These are phyloP conservation scores for Colletotrichum sp. DNA, from an alignment of 2,329 filamentous ascomycete genomes.

Conservation along the genomic window DNA sequence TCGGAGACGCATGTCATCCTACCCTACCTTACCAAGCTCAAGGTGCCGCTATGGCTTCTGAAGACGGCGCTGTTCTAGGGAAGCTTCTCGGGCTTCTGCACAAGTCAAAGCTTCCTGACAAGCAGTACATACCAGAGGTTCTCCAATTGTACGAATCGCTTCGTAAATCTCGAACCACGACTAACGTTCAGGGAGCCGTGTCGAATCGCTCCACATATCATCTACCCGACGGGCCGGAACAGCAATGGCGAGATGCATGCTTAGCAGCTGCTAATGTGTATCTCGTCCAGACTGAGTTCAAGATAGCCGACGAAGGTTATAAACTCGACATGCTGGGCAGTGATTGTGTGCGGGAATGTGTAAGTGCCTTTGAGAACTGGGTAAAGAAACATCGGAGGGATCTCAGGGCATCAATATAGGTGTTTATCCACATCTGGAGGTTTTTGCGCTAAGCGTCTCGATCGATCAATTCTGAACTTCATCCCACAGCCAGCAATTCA, in stretches of 20 bases:
- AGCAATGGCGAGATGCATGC: background rate
- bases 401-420: background rate
- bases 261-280: background rate
- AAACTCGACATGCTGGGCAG: background rate
- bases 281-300: background rate
- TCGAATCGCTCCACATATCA: background rate
- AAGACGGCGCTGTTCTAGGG: slow-evolving; percentile 24
- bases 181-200: background rate
- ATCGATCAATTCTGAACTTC: background rate
- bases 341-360: background rate
- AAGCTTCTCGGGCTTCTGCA: slow-evolving; percentile 27
- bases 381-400: background rate
- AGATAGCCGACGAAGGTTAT: background rate
- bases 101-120: background rate
- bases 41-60: slow-evolving; percentile 25
- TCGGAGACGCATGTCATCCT: slow-evolving; percentile 12
- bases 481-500: background rate
- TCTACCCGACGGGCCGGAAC: background rate
- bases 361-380: background rate
- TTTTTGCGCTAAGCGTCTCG: background rate
- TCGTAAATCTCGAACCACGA: background rate
- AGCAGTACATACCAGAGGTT: background rate
- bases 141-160: background rate
- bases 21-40: slow-evolving; percentile 26
- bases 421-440: background rate